These are phyloP conservation scores for Mercurialis annua DNA, from an alignment of 345 rosid genomes.

Conservation along the genomic window DNA sequence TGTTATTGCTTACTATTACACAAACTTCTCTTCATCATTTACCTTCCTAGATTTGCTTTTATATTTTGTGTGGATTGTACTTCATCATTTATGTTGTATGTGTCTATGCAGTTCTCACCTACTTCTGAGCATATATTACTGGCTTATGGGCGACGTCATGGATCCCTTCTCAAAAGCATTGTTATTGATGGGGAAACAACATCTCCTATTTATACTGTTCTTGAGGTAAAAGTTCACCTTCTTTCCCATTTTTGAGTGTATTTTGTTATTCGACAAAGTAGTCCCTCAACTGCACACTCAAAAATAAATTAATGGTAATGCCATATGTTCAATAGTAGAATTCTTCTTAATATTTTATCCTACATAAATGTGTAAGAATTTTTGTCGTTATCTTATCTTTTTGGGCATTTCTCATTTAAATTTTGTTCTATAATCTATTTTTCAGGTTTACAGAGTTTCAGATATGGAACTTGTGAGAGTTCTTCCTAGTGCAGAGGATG, in stretches of 20 bases:
- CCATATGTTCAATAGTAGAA: neutral
- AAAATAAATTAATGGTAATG: neutral
- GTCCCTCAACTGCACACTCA: neutral
- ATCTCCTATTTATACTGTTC: constrained; percentile 80
- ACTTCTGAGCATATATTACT: constrained; percentile 90
- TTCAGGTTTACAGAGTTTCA: constrained; percentile 75
- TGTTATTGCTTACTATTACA: neutral
- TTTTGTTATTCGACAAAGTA: neutral
- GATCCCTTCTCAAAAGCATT: constrained; percentile 82
- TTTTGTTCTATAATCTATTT: constrained; percentile 4
- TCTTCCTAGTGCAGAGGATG: constrained; percentile 86
- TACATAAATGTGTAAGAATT: neutral
- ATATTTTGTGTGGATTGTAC: constrained; percentile 1
- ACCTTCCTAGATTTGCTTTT: neutral
- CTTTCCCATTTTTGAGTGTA: neutral
- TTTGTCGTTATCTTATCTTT: neutral
- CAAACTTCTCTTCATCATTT: neutral
- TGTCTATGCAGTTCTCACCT: constrained; percentile 93
- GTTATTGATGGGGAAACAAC: constrained; percentile 81
- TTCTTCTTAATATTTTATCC: too few relatives aligned
- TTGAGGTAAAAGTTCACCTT: constrained; percentile 56
- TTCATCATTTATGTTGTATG: constrained; percentile 12
- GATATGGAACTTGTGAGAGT: constrained; percentile 88
- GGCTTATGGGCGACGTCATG: constrained; percentile 96
- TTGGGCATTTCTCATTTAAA: neutral